These are phyloP conservation scores for Komagataella pastoris DNA, from an alignment of 805 yeast genomes.

Conservation along the genomic window DNA sequence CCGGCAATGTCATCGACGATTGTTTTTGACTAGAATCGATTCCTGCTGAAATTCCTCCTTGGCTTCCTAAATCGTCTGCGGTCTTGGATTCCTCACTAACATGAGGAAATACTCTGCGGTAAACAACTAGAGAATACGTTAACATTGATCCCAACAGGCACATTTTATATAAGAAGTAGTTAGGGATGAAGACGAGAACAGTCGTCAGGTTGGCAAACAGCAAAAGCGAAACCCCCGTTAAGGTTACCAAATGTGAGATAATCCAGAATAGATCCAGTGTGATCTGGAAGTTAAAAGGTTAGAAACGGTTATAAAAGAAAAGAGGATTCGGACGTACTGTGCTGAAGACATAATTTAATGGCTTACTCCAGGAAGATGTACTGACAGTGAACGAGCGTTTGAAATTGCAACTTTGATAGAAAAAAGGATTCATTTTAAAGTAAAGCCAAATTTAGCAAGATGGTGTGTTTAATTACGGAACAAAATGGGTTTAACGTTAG, in stretches of 20 bases:
- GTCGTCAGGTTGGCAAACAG: neutral
- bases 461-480: neutral
- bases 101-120: slow-evolving; percentile 12
- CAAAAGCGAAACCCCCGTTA: slow-evolving; percentile 9
- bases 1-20: slow-evolving; percentile 15
- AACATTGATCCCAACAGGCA: slow-evolving; percentile 11
- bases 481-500: neutral
- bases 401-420: neutral
- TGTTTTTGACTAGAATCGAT: slow-evolving; percentile 1
- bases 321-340: neutral
- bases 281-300: neutral
- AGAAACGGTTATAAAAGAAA: neutral
- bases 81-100: slow-evolving; percentile 4
- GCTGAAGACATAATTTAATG: neutral
- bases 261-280: slow-evolving; percentile 7
- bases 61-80: neutral
- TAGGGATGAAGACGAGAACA: neutral
- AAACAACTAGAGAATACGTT: slow-evolving; percentile 17
- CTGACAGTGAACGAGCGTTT: neutral
- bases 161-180: slow-evolving; percentile 10
- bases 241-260: slow-evolving; percentile 9
- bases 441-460: neutral
- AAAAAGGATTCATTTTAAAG: neutral
- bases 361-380: neutral
- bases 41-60: neutral